A percentile compares a stretch with the other conserved stretches of the same genome.
These are phyloP conservation scores for Earliella scabrosa DNA, from an alignment of 1,284 basidiomycete species.

Conservation along the genomic window DNA sequence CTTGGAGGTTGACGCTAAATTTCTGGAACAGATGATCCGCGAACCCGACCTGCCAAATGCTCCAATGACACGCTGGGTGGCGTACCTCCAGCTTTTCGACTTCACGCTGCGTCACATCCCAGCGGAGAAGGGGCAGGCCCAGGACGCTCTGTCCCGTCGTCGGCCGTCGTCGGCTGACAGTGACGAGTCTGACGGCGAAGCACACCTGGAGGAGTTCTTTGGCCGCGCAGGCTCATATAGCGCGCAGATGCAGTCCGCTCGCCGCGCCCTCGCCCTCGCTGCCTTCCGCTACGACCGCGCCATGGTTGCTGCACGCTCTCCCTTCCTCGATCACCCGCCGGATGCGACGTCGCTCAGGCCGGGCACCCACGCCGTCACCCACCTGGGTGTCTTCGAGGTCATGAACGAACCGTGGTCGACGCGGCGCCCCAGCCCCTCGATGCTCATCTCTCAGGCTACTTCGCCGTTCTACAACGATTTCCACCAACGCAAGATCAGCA, in stretches of 20 bases:
- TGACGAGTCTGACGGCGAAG: constrained; percentile 22
- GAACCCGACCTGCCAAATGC: constrained; percentile 39
- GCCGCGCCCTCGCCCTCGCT: neutral
- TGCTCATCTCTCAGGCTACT: neutral
- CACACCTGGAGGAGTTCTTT: constrained; percentile 1
- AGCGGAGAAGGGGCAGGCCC: constrained; percentile 28
- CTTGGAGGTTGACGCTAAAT: constrained; percentile 40
- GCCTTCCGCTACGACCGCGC: neutral
- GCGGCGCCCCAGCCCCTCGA: neutral
- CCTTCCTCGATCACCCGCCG: too few species aligned
- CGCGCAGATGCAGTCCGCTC: neutral
- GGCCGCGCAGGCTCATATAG: neutral
- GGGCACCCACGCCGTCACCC: too few species aligned
- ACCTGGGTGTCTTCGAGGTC: too few species aligned
- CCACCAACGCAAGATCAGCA: neutral
- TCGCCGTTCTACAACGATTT: neutral
- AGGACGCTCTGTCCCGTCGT: constrained; percentile 35
- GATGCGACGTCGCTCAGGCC: too few species aligned
- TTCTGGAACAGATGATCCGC: constrained; percentile 39
- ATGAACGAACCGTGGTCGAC: too few species aligned
- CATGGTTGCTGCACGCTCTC: too few species aligned
- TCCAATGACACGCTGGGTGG: constrained; percentile 40
- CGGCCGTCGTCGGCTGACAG: constrained; percentile 21
- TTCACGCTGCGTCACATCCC: constrained; percentile 38
- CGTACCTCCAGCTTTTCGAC: constrained; percentile 36